Percentiles rank a stretch among this genome's conserved stretches.
phyloP scores from a whole-genome alignment of 2,329 filamentous ascomycete species.

The Phialemoniopsis sp. region DNA sequence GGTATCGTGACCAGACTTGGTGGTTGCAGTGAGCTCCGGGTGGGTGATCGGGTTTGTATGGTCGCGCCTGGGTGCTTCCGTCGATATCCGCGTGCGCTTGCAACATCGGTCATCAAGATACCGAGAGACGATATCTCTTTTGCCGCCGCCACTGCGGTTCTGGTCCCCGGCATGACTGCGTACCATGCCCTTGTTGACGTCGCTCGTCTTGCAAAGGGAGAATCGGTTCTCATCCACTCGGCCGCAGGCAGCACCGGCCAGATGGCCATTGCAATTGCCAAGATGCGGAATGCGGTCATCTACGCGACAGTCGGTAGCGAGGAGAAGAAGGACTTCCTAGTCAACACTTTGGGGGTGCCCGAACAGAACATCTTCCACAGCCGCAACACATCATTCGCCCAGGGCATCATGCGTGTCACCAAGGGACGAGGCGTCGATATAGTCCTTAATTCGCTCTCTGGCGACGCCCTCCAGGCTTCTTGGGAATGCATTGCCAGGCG shows the following conservation, averaged over 20 bases:
- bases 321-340: constrained; percentile 28
- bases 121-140: constrained; percentile 22
- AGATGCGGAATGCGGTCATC: constrained; percentile 25
- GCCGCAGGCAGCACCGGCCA: constrained; percentile 27
- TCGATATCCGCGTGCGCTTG: constrained; percentile 10
- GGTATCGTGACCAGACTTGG: constrained; percentile 25
- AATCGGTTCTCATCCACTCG: constrained; percentile 27
- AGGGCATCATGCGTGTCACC: constrained; percentile 19
- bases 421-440: constrained; percentile 25
- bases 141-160: constrained; percentile 23
- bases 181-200: constrained; percentile 22
- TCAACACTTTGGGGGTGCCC: constrained; percentile 21
- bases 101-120: constrained; percentile 20
- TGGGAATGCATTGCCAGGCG: constrained; percentile 38
- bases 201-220: constrained; percentile 18
- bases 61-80: constrained; percentile 12
- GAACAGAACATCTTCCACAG: constrained; percentile 26
- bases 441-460: constrained; percentile 34
- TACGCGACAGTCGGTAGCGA: constrained; percentile 28
- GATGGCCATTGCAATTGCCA: constrained; percentile 21
- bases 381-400: constrained; percentile 22
- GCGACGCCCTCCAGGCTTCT: constrained; percentile 32
- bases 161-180: constrained; percentile 25
- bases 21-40: constrained; percentile 12
- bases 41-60: constrained; percentile 19